phyloP scores from a whole-genome alignment of 2,329 filamentous ascomycete species.

The Cercospora sp. region DNA sequence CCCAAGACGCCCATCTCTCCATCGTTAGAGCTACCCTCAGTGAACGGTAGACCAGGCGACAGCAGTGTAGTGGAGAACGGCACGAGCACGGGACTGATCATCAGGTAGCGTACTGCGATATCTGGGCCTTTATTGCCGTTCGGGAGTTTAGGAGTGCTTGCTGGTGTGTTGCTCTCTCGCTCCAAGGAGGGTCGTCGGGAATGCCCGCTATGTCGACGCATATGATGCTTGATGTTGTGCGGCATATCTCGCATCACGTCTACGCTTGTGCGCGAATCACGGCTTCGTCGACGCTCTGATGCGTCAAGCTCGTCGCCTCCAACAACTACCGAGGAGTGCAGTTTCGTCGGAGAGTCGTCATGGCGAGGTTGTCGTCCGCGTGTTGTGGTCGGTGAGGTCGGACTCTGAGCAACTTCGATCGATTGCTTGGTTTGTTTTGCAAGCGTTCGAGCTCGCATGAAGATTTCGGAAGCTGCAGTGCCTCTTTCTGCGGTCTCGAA shows the following conservation, averaged over 20 bases:
- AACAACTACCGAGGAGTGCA: conserved; percentile 30
- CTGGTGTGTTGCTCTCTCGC: neutral
- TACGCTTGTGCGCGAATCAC: conserved; percentile 42
- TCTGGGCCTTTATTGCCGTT: conserved; percentile 13
- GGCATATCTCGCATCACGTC: conserved; percentile 45
- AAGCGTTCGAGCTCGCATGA: conserved; percentile 67
- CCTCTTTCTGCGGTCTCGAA: conserved; percentile 58
- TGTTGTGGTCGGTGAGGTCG: neutral
- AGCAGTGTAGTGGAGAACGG: conserved; percentile 44
- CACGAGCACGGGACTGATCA: conserved; percentile 51
- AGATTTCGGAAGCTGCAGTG: conserved; percentile 67
- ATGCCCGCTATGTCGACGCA: conserved; percentile 27
- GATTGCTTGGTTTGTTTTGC: conserved; percentile 61
- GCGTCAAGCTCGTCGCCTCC: conserved; percentile 52
- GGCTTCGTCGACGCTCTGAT: conserved; percentile 44
- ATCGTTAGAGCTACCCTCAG: conserved; percentile 13
- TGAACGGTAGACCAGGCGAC: conserved; percentile 35
- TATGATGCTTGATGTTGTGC: conserved; percentile 35
- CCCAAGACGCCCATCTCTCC: conserved; percentile 51
- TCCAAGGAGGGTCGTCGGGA: conserved; percentile 3
- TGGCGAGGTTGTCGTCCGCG: neutral
- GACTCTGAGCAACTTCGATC: neutral
- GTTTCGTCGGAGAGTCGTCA: neutral
- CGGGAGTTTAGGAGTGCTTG: neutral
- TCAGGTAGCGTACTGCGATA: conserved; percentile 43